Evolutionary conservation across 2,329 filamentous ascomycete genomes (phyloP).

Genomic region (Pseudonectria foliicola): DNA sequence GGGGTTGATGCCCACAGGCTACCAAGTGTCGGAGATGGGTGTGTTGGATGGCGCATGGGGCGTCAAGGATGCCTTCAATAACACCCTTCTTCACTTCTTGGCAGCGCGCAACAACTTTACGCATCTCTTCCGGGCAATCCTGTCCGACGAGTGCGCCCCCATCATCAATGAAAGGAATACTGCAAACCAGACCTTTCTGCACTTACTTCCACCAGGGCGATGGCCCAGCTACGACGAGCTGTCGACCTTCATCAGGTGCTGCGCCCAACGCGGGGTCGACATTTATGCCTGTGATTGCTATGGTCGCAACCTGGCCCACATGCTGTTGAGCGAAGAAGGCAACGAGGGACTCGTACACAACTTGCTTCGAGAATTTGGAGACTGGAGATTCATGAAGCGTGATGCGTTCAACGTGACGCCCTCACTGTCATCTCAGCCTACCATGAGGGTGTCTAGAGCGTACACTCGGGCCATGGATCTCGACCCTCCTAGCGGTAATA

Average conservation of each 20-base stretch:
- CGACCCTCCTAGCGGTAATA: constrained; percentile 13
- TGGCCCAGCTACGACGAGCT: constrained; percentile 24
- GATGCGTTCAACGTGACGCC: constrained; percentile 42
- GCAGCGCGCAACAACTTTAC: constrained; percentile 27
- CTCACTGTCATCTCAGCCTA: constrained; percentile 2
- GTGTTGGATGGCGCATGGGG: constrained; percentile 7
- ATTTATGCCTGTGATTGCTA: constrained; percentile 39
- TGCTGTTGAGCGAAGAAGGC: constrained; percentile 27
- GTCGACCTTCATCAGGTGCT: constrained; percentile 16
- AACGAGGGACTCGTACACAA: constrained; percentile 24
- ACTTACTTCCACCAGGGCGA: constrained; percentile 33
- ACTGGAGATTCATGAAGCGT: constrained; percentile 28
- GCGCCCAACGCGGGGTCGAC: constrained; percentile 19
- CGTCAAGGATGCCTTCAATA: constrained; percentile 36
- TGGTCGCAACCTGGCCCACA: constrained; percentile 47
- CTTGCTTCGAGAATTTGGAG: constrained; percentile 23
- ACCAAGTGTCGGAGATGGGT: constrained; percentile 9
- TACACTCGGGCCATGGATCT: constrained; percentile 14
- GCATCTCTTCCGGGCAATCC: constrained; percentile 23
- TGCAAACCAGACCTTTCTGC: constrained; percentile 42
- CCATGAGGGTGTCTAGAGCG: constrained; percentile 2
- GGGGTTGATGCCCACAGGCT: constrained; percentile 16
- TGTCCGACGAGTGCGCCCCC: constrained; percentile 6
- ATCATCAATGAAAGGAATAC: constrained; percentile 30
- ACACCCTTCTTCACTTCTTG: constrained; percentile 41